Conservation (phyloP, 768 basidiomycete genomes). For the Boletus rufocinnamomeus region DNA sequence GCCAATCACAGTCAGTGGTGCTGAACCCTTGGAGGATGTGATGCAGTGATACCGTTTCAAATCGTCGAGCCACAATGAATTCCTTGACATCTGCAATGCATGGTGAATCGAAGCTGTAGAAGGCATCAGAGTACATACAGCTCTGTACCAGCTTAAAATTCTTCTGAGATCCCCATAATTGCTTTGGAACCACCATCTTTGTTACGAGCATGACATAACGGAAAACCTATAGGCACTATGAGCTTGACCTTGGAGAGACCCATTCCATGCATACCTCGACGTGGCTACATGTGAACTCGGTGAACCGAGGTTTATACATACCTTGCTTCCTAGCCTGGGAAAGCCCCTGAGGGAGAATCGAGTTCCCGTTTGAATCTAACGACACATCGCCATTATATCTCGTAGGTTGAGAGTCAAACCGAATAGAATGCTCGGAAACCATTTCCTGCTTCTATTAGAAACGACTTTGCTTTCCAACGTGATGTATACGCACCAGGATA, state of each 20-base stretch:
- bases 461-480: not conserved
- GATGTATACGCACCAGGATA: slow-evolving; percentile 52
- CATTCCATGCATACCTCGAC: slow-evolving; percentile 51
- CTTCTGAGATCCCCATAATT: slow-evolving; percentile 72
- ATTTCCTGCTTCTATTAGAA: slow-evolving; percentile 54
- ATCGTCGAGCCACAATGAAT: slow-evolving; percentile 78
- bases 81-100: slow-evolving; percentile 58
- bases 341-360: slow-evolving; percentile 45
- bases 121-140: slow-evolving; percentile 43
- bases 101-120: not conserved
- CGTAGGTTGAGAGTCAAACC: slow-evolving; percentile 55
- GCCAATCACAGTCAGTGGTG: slow-evolving; percentile 78
- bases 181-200: slow-evolving; percentile 66
- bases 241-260: not conserved
- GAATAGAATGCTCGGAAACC: slow-evolving; percentile 67
- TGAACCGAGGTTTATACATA: slow-evolving; percentile 70
- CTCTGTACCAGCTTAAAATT: slow-evolving; percentile 63
- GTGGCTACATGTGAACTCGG: slow-evolving; percentile 70
- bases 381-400: slow-evolving; percentile 43
- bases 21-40: slow-evolving; percentile 73
- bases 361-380: slow-evolving; percentile 52
- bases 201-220: slow-evolving; percentile 66
- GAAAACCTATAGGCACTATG: slow-evolving; percentile 53
- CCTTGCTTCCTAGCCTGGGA: slow-evolving; percentile 49
- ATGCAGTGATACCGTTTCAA: slow-evolving; percentile 80